phyloP scores from a whole-genome alignment of 1,284 basidiomycete species.

The Sanguinoderma infundibulare region DNA sequence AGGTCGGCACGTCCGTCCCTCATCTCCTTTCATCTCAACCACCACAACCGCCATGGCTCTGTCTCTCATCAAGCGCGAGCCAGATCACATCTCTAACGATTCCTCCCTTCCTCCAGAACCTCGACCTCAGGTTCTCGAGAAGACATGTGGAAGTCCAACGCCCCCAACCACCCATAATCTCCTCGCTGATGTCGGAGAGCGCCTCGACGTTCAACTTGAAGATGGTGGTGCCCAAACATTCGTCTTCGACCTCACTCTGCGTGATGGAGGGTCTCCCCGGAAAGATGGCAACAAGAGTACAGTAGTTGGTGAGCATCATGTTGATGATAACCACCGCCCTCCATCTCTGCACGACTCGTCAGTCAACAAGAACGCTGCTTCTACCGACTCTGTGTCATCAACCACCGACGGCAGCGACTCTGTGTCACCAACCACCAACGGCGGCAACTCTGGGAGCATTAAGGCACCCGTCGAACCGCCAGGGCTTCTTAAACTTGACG shows the following conservation, averaged over 20 bases:
- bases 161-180: background rate
- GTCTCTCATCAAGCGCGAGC: too few relatives aligned
- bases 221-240: slow-evolving; percentile 12
- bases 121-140: background rate
- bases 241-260: slow-evolving; percentile 26
- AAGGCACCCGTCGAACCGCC: background rate
- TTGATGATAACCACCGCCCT: background rate
- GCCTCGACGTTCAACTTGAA: background rate
- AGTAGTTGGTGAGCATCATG: background rate
- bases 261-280: background rate
- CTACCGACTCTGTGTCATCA: background rate
- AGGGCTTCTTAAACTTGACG: background rate
- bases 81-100: background rate
- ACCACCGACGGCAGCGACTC: too few relatives aligned
- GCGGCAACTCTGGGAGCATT: background rate
- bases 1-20: too few relatives aligned
- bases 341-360: background rate
- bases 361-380: background rate
- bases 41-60: too few relatives aligned
- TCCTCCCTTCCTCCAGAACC: background rate
- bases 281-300: background rate
- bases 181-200: background rate
- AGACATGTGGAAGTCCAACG: background rate
- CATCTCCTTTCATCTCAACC: too few relatives aligned
- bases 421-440: too few relatives aligned